Evolutionary conservation across 306 rosid genomes (phyloP).

Genomic region (Castanea crenata): DNA sequence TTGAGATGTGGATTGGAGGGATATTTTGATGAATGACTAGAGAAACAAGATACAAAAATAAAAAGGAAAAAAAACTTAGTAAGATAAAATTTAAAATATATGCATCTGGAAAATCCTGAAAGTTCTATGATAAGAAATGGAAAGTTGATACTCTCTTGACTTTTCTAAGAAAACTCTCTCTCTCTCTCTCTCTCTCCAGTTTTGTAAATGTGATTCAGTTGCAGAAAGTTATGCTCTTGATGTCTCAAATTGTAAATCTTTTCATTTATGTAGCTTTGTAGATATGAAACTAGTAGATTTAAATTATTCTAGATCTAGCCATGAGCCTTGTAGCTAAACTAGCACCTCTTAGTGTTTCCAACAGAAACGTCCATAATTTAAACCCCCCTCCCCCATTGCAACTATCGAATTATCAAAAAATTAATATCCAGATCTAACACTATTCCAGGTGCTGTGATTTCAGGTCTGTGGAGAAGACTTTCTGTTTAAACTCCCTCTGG

Average conservation of each 20-base stretch:
- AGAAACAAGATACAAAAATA: neutral
- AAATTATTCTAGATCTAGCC: neutral
- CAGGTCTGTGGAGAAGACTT: neutral
- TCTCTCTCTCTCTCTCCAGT: too few species aligned
- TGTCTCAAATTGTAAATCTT: neutral
- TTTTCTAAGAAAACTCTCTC: too few species aligned
- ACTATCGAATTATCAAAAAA: too few species aligned
- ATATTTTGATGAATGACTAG: neutral
- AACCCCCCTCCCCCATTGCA: too few species aligned
- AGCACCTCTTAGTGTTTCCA: too few species aligned
- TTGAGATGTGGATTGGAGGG: neutral
- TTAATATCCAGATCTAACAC: neutral
- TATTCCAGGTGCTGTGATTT: slow-evolving; percentile 3
- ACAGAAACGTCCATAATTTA: too few species aligned
- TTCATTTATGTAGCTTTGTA: neutral
- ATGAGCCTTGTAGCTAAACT: too few species aligned
- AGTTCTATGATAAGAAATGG: neutral
- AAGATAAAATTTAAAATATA: neutral
- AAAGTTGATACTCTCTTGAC: neutral
- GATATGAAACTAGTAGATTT: neutral
- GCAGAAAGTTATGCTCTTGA: neutral
- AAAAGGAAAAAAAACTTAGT: too few species aligned
- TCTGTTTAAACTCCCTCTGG: neutral
- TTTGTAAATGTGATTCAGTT: too few species aligned
- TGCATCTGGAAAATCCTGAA: neutral